These are phyloP conservation scores for Rhizomucor miehei DNA, from an alignment of 371 early-diverging fungal species.

Conservation along the genomic window DNA sequence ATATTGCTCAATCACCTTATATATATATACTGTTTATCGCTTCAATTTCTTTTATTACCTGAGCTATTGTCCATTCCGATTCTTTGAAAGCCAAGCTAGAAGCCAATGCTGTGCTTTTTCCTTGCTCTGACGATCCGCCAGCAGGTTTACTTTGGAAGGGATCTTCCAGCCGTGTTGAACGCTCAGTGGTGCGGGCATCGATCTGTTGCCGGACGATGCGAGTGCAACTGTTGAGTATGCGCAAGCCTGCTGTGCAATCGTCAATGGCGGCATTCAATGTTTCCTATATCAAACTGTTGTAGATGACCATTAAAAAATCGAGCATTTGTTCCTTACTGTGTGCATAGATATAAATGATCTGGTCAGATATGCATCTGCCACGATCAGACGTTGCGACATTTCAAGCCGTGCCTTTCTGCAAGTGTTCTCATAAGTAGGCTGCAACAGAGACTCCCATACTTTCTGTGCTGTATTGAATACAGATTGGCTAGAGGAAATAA, in stretches of 20 bases:
- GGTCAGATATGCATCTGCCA: constrained; percentile 20
- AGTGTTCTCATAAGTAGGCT: background rate
- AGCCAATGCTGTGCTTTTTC: background rate
- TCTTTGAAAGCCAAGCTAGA: constrained; percentile 24
- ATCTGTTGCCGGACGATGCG: background rate
- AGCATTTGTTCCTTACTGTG: constrained; percentile 1
- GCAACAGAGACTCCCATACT: constrained; percentile 9
- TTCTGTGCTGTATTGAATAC: constrained; percentile 10
- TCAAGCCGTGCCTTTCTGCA: constrained; percentile 1
- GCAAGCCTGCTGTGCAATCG: constrained; percentile 11
- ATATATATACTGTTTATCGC: background rate
- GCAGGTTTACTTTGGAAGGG: constrained; percentile 9
- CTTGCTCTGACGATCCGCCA: background rate
- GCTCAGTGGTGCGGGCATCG: background rate
- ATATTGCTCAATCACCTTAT: background rate
- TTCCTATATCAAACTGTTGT: constrained; percentile 1
- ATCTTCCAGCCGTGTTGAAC: constrained; percentile 1
- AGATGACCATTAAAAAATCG: background rate
- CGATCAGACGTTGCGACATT: constrained; percentile 4
- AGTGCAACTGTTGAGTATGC: constrained; percentile 6
- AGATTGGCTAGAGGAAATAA: constrained; percentile 4
- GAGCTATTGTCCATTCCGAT: constrained; percentile 39
- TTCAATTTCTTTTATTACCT: constrained; percentile 13
- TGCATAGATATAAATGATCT: constrained; percentile 16
- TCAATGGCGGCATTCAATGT: constrained; percentile 11